Evolutionary conservation across 768 basidiomycete species (phyloP).

Genomic region (Neoboletus subvelutipes): DNA sequence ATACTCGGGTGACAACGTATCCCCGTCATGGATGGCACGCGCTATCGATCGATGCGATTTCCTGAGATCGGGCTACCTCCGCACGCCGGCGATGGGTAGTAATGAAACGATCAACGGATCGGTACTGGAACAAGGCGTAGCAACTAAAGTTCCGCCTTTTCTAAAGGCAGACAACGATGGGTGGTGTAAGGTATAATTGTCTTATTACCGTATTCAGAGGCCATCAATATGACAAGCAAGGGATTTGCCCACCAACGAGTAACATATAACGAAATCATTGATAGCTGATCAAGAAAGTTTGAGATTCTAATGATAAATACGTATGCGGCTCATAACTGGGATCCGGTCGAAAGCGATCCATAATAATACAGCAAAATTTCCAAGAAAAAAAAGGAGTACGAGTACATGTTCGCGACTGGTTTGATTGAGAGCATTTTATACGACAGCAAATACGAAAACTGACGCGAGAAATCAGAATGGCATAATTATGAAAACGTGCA

Average conservation of each 20-base stretch:
- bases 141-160: slow-evolving; percentile 9
- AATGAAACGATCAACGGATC: slow-evolving; percentile 18
- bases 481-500: slow-evolving; percentile 21
- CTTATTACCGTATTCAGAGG: slow-evolving; percentile 4
- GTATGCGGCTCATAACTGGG: slow-evolving; percentile 5
- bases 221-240: slow-evolving; percentile 8
- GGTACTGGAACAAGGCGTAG: slow-evolving; percentile 1
- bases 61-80: slow-evolving; percentile 20
- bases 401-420: slow-evolving; percentile 22
- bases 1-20: background rate
- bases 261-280: slow-evolving; percentile 24
- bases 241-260: slow-evolving; percentile 18
- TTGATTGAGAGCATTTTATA: slow-evolving; percentile 19
- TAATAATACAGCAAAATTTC: slow-evolving; percentile 29
- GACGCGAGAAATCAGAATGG: slow-evolving; percentile 15
- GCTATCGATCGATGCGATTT: slow-evolving; percentile 22
- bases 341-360: slow-evolving; percentile 23
- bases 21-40: slow-evolving; percentile 11
- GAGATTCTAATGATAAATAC: slow-evolving; percentile 25
- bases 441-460: slow-evolving; percentile 26
- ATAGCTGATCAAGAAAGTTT: slow-evolving; percentile 27
- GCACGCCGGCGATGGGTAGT: slow-evolving; percentile 17
- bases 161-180: slow-evolving; percentile 5
- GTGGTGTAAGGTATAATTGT: background rate
- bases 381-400: slow-evolving; percentile 29